phyloP scores from a whole-genome alignment of 192 early-diverging fungal species.

The Rhizoclosmatium sp. region DNA sequence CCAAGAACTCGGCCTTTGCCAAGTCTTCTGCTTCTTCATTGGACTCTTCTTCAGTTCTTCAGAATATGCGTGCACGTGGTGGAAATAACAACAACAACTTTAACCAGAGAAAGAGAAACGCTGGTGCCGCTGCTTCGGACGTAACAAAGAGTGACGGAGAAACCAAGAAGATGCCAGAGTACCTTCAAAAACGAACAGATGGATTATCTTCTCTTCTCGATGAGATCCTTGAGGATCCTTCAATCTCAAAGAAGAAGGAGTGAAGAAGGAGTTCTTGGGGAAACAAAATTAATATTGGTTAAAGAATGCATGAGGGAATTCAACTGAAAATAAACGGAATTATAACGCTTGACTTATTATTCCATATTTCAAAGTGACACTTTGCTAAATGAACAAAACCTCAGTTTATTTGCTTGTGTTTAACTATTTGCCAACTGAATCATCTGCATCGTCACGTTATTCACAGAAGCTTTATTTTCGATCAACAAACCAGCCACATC shows the following conservation, averaged over 20 bases:
- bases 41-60: not conserved
- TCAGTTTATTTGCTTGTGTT: no score
- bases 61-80: not conserved
- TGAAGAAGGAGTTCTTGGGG: not conserved
- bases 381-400: no score
- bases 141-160: not conserved
- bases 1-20: not conserved
- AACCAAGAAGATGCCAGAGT: conserved; percentile 2
- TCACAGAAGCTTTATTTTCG: no score
- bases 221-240: conserved; percentile 1
- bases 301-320: no score
- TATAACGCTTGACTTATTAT: no score
- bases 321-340: no score
- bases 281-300: not conserved
- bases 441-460: no score
- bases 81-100: not conserved
- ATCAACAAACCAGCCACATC: no score
- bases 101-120: not conserved
- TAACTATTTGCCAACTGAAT: no score
- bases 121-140: not conserved
- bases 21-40: not conserved
- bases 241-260: not conserved
- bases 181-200: not conserved
- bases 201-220: not conserved
- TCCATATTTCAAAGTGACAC: no score